Percentiles rank a stretch among this genome's conserved stretches.
These are phyloP conservation scores for Auricularia sp. DNA, from an alignment of 768 basidiomycete genomes.

Conservation along the genomic window DNA sequence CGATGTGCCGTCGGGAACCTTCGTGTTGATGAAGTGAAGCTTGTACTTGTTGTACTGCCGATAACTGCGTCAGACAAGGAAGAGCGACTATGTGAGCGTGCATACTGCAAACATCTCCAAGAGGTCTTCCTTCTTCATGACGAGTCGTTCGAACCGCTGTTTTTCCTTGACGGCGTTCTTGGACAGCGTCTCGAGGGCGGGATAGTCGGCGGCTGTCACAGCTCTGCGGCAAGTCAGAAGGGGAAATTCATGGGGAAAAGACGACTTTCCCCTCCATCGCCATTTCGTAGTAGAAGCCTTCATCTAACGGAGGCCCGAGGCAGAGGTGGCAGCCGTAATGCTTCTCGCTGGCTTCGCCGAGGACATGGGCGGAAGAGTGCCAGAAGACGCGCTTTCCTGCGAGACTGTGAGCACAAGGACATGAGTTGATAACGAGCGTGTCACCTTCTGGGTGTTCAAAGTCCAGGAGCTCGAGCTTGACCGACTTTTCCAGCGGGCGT, in stretches of 20 bases:
- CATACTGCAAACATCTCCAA: conserved; percentile 91
- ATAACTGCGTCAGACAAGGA: background rate
- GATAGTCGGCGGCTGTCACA: conserved; percentile 75
- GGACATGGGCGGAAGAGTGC: conserved; percentile 98
- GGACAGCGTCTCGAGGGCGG: conserved; percentile 77
- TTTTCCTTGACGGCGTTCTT: conserved; percentile 90
- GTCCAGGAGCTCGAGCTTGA: conserved; percentile 75
- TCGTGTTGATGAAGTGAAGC: conserved; percentile 86
- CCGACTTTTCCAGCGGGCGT: conserved; percentile 80
- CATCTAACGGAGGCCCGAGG: conserved; percentile 92
- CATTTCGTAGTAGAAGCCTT: conserved; percentile 99
- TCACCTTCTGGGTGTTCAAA: conserved; percentile 86
- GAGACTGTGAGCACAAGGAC: background rate
- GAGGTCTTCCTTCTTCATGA: conserved; percentile 89
- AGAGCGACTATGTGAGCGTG: conserved; percentile 4
- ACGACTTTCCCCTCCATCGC: conserved; percentile 39
- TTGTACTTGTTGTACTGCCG: conserved; percentile 97
- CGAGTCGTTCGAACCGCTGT: conserved; percentile 91
- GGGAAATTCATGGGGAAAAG: background rate
- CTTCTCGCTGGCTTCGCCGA: conserved; percentile 92
- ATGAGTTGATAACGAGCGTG: background rate
- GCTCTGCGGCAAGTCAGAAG: conserved; percentile 28
- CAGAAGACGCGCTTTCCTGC: conserved; percentile 95
- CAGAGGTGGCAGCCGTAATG: conserved; percentile 97
- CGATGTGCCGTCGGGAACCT: conserved; percentile 91